Evolutionary conservation across 31 red algal species (phyloP), one percentile per base, ranked within the genome.

Genomic region (Asparagopsis taxiformis): DNA sequence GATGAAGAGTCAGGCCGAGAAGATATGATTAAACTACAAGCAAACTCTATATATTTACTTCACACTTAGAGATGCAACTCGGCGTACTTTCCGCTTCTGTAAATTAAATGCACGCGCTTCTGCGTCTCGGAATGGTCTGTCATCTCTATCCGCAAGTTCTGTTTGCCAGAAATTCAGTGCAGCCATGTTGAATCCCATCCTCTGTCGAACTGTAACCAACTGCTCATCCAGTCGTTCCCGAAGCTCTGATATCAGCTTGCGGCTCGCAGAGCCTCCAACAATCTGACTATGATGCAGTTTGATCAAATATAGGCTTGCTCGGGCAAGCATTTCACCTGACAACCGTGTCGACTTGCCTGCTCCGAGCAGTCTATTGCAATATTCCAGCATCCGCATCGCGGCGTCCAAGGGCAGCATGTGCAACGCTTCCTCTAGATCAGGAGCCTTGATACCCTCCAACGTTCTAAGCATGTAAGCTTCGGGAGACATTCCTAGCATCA

Each of bases 401-500:
- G 68, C 49, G 30, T 54, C 22, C 51, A 89, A 37, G 3, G 96
- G 87, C 30, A 99, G 55, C 68, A 93, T 63, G 25, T 72, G 56
- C 29, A 99, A 41, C 43, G 91, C 87, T 49, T 92, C 80, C 30
- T 99, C 90, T 33, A 94, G 59, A 2, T 99, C 90, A 6, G 91
- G 34, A 0, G 55, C 56, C 17, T 85, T 73, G 51, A 94, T 92
- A 51, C 74, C 39, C 46, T 74, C 74, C 36, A 99, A 49, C 13
- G 77, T 82, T 33, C 65, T 25, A 17, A 99, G 70, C 48, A 99
- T 65, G 59, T 94, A 88, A 11, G 39, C 43, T 1, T 94, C 78
- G 5, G 70, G 30, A 32, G 72, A 66, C 16, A 82, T 38, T 31
- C 91, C 85, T 5, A 93, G 57, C 68, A 91, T 68, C 35, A 75